Conservation (phyloP, 164 flowering plant genomes). For the Tetracentron sinense region DNA sequence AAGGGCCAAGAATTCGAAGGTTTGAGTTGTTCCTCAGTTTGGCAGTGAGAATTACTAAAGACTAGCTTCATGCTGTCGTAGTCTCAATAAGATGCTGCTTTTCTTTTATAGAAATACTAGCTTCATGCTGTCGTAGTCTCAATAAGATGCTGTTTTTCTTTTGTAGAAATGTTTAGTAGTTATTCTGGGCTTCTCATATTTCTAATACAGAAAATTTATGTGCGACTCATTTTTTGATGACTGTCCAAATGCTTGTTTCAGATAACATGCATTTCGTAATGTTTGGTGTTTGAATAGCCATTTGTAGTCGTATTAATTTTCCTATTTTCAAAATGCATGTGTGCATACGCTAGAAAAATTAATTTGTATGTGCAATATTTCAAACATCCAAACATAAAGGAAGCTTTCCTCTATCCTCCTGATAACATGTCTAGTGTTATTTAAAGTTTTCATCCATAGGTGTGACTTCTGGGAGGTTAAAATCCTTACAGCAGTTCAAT, state of each 20-base stretch:
- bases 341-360: too few relatives aligned
- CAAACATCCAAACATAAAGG: too few relatives aligned
- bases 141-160: too few relatives aligned
- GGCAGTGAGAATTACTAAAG: not conserved
- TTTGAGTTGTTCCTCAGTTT: slow-evolving; percentile 19
- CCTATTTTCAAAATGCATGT: too few relatives aligned
- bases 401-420: too few relatives aligned
- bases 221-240: not conserved
- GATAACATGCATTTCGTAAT: too few relatives aligned
- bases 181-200: slow-evolving; percentile 6
- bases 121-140: not conserved
- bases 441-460: too few relatives aligned
- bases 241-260: too few relatives aligned
- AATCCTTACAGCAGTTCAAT: not conserved
- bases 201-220: not conserved
- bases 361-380: too few relatives aligned
- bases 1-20: slow-evolving; percentile 58
- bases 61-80: slow-evolving; percentile 1
- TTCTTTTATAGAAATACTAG: not conserved
- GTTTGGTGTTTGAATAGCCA: not conserved
- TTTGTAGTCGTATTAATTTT: too few relatives aligned
- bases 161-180: not conserved
- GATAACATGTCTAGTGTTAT: too few relatives aligned
- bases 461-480: not conserved
- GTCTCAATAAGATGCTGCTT: not conserved